phyloP scores from a whole-genome alignment of 2,329 filamentous ascomycete species.

The Phaeosphaeria sp. region DNA sequence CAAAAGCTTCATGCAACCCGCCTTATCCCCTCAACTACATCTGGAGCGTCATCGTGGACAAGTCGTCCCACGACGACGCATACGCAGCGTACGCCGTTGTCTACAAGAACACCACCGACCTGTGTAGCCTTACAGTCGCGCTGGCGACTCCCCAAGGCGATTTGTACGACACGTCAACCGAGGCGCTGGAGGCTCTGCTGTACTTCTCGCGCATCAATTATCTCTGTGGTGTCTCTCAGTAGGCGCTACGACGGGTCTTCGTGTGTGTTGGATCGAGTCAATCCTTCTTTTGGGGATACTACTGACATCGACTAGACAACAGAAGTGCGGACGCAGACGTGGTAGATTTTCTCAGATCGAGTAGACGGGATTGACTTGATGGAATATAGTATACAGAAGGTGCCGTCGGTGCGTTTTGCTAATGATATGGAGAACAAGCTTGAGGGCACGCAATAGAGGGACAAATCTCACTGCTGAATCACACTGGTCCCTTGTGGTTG shows the following conservation, averaged over 20 bases:
- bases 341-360: neutral
- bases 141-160: neutral
- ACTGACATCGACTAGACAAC: neutral
- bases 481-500: neutral
- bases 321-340: neutral
- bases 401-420: neutral
- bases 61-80: neutral
- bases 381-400: neutral
- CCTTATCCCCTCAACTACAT: neutral
- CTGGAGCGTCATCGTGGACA: neutral
- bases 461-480: neutral
- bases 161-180: neutral
- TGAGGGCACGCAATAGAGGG: neutral
- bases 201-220: neutral
- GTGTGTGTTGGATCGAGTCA: neutral
- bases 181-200: neutral
- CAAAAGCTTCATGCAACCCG: neutral
- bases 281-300: neutral
- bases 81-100: neutral
- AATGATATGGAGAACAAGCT: neutral
- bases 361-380: neutral
- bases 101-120: neutral
- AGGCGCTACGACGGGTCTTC: neutral
- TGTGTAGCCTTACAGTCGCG: neutral
- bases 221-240: neutral